These are phyloP conservation scores for Populus hybrid DNA, from an alignment of 441 rosid species.

Conservation along the genomic window DNA sequence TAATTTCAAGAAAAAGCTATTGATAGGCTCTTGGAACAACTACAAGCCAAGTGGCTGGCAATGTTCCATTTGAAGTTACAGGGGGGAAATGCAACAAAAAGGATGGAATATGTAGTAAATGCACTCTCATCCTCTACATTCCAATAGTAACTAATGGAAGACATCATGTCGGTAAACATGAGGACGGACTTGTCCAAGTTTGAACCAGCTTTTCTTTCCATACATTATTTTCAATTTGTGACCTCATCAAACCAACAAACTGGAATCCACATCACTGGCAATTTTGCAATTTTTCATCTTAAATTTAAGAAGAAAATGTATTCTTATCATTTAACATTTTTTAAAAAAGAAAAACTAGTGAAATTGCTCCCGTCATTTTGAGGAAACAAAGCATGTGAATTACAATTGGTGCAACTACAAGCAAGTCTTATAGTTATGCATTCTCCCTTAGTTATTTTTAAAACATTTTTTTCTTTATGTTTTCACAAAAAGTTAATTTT, in stretches of 20 bases:
- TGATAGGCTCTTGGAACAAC: background rate
- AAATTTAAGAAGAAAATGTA: background rate
- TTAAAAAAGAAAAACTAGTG: background rate
- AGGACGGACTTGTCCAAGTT: background rate
- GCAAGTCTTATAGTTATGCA: background rate
- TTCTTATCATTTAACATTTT: background rate
- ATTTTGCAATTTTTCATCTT: background rate
- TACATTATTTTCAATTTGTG: background rate
- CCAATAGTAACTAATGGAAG: background rate
- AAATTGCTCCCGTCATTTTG: background rate
- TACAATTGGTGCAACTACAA: background rate
- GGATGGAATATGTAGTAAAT: background rate
- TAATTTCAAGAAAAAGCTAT: background rate
- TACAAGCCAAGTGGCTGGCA: background rate
- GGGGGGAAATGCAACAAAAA: background rate
- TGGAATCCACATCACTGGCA: background rate
- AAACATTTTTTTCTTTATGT: background rate
- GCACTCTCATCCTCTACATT: background rate
- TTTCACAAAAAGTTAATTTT: background rate
- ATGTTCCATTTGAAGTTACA: background rate
- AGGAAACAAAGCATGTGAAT: background rate
- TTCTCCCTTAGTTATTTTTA: background rate
- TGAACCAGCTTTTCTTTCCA: background rate
- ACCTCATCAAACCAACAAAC: background rate
- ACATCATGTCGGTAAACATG: background rate